Evolutionary conservation across 2,329 filamentous ascomycete genomes (phyloP).

Genomic region (Truncatella angustata): DNA sequence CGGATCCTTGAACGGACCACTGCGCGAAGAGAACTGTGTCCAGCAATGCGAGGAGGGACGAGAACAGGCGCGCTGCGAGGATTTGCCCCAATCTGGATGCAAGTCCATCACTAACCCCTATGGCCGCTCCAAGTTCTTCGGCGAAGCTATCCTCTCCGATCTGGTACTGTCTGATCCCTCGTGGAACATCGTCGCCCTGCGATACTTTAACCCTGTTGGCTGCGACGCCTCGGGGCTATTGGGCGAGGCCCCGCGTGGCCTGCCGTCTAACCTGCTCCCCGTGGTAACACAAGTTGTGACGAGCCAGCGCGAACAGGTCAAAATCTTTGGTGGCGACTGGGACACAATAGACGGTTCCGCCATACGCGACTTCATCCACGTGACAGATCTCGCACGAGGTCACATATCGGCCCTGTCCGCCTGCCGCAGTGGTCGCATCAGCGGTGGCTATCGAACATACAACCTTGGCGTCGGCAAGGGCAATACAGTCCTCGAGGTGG

Average conservation of each 20-base stretch:
- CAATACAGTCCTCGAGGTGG: constrained; percentile 42
- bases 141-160: background rate
- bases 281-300: constrained; percentile 62
- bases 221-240: constrained; percentile 4
- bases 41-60: background rate
- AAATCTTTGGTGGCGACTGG: constrained; percentile 65
- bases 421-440: constrained; percentile 26
- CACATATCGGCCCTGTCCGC: constrained; percentile 58
- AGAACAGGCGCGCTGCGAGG: background rate
- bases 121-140: constrained; percentile 2
- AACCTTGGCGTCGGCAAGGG: constrained; percentile 42
- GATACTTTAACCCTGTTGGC: constrained; percentile 5
- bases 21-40: constrained; percentile 1
- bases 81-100: constrained; percentile 1
- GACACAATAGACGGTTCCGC: constrained; percentile 64
- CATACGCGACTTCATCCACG: constrained; percentile 67
- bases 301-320: constrained; percentile 49
- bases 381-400: constrained; percentile 61
- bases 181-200: constrained; percentile 2
- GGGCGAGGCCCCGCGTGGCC: constrained; percentile 59
- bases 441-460: background rate
- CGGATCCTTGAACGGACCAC: background rate
- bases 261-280: constrained; percentile 63
- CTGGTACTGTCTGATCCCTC: background rate
- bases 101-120: constrained; percentile 1